A percentile compares a stretch with the other conserved stretches of the same genome.
These are phyloP conservation scores for Waitea zeae DNA, from an alignment of 1,284 basidiomycete species.

Conservation along the genomic window DNA sequence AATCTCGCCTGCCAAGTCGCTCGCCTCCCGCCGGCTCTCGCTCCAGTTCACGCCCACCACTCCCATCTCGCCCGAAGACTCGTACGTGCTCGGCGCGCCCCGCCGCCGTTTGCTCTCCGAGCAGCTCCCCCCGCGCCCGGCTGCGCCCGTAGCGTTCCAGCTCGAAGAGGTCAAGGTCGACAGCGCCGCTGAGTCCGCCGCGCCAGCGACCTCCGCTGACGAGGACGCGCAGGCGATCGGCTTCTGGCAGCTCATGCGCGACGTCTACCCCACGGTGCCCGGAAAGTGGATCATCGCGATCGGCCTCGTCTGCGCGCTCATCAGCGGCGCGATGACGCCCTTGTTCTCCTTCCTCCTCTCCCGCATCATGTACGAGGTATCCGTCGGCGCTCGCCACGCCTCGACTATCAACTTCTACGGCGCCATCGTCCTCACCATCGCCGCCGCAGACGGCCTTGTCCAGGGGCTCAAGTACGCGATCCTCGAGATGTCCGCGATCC, in stretches of 20 bases:
- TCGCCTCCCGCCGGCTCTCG: too few relatives aligned
- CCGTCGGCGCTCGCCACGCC: slow-evolving; percentile 44
- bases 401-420: slow-evolving; percentile 53
- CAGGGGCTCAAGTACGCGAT: slow-evolving; percentile 60
- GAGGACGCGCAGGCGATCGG: slow-evolving; percentile 14
- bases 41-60: too few relatives aligned
- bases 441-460: slow-evolving; percentile 60
- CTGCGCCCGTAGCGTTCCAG: too few relatives aligned
- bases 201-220: slow-evolving; percentile 6
- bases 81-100: slow-evolving; percentile 20
- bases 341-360: slow-evolving; percentile 86
- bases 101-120: slow-evolving; percentile 11
- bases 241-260: slow-evolving; percentile 32
- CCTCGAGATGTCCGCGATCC: slow-evolving; percentile 59
- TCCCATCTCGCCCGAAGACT: slow-evolving; percentile 17
- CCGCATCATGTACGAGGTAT: slow-evolving; percentile 65
- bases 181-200: slow-evolving; percentile 9
- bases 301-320: slow-evolving; percentile 49
- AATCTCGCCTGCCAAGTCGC: slow-evolving; percentile 11
- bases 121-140: too few relatives aligned
- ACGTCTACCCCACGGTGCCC: slow-evolving; percentile 61
- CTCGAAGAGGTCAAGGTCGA: slow-evolving; percentile 14
- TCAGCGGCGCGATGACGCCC: slow-evolving; percentile 74
- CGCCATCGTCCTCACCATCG: slow-evolving; percentile 54
- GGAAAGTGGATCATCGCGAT: slow-evolving; percentile 51